Evolutionary conservation across 2,329 filamentous ascomycete genomes (phyloP), one percentile per base, ranked within the genome.

Genomic region (Fusarium anthophilum): DNA sequence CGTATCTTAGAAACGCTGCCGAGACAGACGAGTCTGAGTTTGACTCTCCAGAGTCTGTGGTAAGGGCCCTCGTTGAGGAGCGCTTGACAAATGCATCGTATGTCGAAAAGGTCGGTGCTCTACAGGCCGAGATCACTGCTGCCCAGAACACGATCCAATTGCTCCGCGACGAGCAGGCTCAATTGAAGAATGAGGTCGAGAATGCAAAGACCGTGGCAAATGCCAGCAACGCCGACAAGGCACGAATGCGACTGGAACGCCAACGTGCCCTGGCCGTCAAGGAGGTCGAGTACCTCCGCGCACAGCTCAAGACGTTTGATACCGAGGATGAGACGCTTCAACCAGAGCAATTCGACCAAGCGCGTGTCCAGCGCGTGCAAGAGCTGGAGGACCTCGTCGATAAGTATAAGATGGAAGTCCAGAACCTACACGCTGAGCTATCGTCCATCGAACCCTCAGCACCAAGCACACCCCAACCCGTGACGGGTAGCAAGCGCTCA

Each of bases 201-300:
- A 91, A 91, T 72, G 83, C 92, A 18, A 93, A 91, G 78, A 82
- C 84, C 7, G 82, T 85, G 3, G 84, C 84, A 35, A 85, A 81
- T 8, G 83, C 86, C 10, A 79, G 83, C 3, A 87, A 84, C 26
- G 85, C 86, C 22, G 93, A 94, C 78, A 93, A 95, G 82, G 88
- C 89, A 3, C 91, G 91, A 48, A 85, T 93, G 60, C 90, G 96
- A 38, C 85, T 98, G 1, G 96, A 99, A 77, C 89, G 96, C 66
- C 96, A 98, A 80, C 93, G 94, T 66, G 90, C 89, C 2, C 88
- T 99, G 13, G 94, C 95, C 0, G 88, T 94, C 30, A 98, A 98
- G 80, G 97, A 99, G 81, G 94, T 96, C 2, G 95, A 98, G 76
- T 98, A 97, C 80, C 88, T 99, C 12, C 93, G 96, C 28, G 96